Evolutionary conservation across 306 rosid species (phyloP), one percentile per base, ranked within the genome.

Genomic region (Hippophae tibetana): DNA sequence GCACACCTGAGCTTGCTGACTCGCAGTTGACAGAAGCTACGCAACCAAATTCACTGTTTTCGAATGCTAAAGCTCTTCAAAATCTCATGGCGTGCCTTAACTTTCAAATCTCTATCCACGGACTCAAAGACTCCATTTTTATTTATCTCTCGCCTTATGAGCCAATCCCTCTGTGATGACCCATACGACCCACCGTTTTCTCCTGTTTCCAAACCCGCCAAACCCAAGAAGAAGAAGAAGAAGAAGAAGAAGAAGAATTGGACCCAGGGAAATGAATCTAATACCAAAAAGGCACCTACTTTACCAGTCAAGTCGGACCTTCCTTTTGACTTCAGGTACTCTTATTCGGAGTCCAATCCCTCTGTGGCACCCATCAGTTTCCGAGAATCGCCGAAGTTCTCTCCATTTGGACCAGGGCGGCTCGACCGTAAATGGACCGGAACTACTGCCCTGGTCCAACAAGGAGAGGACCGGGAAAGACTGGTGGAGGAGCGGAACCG

Each of bases 361-460:
- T 74, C 84, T 7, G 57, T 72, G 1, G 59, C 61, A 13, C 96
- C 95, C 27, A 76, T 85, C 26, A 76, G 95, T 18, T 85, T 72
- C 78, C 84, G 98, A n/a, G 95, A 92, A 78, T 84, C 98, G 3
- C 92, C 95, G 2, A 92, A 77, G 54, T 87, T 92, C 74, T 92
- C 96, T 6, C 96, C 96, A 0, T 92, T 87, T 8, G 94, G 97
- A 0, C 98, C 98, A 8, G 89, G 84, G 7, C 81, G 89, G 9
- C 83, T 87, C 9, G 93, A 87, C 68, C 74, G 95, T 44, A 73
- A 65, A 49, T 92, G 96, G 95, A 87, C 86, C 0, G 89, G 96
- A 0, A 77, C 79, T 7, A 72, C 73, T n/a, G 92, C 96, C 3
- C 89, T 78, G 41, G 70, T 74, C 65, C 76, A 55, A 9, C 12